A percentile compares a stretch with the other conserved stretches of the same genome.
Conservation (phyloP, 371 early-diverging fungal species). For the Saksenaea vasiformis region DNA sequence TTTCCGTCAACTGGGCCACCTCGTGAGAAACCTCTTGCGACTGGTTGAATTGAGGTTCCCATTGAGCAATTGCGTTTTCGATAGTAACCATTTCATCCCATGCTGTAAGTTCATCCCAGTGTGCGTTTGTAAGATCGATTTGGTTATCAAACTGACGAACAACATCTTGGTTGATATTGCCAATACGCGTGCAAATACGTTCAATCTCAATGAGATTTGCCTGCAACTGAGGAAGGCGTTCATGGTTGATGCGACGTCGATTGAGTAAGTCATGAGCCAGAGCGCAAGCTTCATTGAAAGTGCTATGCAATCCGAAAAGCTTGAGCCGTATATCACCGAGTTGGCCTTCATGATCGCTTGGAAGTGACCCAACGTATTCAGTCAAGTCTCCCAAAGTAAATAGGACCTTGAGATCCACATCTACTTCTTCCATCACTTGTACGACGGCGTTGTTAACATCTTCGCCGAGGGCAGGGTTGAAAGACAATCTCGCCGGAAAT, state of each 20-base stretch:
- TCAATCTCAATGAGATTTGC: background rate
- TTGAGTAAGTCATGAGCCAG: background rate
- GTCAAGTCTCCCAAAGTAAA: background rate
- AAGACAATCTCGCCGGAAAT: background rate
- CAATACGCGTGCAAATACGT: background rate
- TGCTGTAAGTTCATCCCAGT: background rate
- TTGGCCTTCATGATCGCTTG: background rate
- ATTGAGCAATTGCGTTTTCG: no score
- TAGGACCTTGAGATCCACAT: background rate
- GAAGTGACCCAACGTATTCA: background rate
- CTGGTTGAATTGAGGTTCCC: background rate
- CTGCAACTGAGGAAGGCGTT: background rate
- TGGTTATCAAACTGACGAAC: background rate
- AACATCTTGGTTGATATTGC: background rate
- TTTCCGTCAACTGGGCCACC: background rate
- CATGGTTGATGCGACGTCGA: background rate
- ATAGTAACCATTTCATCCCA: no score
- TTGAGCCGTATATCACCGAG: no score
- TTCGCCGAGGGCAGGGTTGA: background rate
- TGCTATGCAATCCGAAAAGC: background rate
- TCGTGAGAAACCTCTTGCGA: background rate
- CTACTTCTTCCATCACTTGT: background rate
- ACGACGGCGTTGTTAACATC: background rate
- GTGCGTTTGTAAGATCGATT: background rate
- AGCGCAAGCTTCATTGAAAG: background rate